Conservation (phyloP, 441 rosid genomes). For the Omphalea diandra region DNA sequence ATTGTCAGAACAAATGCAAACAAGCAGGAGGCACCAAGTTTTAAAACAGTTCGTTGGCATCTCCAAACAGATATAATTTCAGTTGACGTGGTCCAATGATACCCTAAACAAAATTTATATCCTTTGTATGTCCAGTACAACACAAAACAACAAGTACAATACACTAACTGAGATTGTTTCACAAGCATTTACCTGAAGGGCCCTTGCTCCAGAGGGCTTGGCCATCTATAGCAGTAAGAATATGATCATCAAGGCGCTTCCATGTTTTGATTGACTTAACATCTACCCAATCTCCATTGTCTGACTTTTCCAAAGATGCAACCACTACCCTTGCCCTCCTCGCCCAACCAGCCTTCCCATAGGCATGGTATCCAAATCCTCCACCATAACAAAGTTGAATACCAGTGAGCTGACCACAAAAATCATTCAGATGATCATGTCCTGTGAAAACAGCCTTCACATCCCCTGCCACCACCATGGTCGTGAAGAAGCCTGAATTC, state of each 20-base stretch:
- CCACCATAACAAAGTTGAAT: conserved; percentile 81
- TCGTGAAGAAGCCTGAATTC: conserved; percentile 84
- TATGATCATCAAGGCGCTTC: conserved; percentile 80
- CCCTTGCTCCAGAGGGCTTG: conserved; percentile 75
- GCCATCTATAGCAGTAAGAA: conserved; percentile 56
- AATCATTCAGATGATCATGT: conserved; percentile 80
- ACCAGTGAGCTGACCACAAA: conserved; percentile 58
- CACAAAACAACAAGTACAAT: not conserved
- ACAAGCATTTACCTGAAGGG: conserved; percentile 31
- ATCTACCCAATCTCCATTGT: conserved; percentile 54
- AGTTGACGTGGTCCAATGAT: not conserved
- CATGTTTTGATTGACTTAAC: conserved; percentile 75
- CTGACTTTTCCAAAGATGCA: conserved; percentile 60
- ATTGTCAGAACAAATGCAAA: not conserved
- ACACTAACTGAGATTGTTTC: not conserved
- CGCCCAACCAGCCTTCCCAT: conserved; percentile 78
- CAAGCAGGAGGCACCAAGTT: not conserved
- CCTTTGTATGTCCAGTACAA: too few relatives aligned
- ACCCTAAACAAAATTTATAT: not conserved
- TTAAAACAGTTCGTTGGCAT: not conserved
- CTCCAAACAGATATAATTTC: not conserved
- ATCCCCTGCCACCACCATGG: conserved; percentile 71
- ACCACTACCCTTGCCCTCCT: conserved; percentile 72
- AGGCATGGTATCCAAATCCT: conserved; percentile 94
- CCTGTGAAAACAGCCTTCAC: conserved; percentile 80